These are phyloP conservation scores for Pythium aquatile DNA, from an alignment of 352 stramenopile genomes.

Conservation along the genomic window DNA sequence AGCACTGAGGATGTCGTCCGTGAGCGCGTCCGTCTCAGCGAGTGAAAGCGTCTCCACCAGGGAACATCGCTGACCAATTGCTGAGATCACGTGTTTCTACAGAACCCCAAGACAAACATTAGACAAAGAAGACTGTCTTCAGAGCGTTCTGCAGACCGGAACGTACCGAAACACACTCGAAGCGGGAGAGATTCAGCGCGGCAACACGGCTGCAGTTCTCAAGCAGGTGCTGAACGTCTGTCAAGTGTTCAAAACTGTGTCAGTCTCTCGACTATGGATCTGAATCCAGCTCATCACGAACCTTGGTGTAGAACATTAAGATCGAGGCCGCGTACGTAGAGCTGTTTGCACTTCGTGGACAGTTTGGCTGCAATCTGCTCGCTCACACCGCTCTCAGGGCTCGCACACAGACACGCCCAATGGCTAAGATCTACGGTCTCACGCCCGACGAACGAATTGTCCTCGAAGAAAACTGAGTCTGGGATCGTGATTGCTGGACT, in stretches of 20 bases:
- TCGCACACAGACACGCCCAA: constrained; percentile 45
- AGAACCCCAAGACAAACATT: neutral
- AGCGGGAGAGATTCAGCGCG: constrained; percentile 39
- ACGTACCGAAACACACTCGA: constrained; percentile 17
- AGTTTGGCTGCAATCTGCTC: constrained; percentile 47
- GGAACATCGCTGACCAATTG: constrained; percentile 16
- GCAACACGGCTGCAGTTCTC: constrained; percentile 37
- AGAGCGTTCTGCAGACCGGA: neutral
- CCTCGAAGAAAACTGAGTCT: constrained; percentile 51
- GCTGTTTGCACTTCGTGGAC: constrained; percentile 38
- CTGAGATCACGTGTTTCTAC: constrained; percentile 50
- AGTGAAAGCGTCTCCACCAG: constrained; percentile 39
- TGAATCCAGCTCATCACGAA: constrained; percentile 11
- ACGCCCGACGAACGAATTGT: constrained; percentile 47
- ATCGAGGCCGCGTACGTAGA: constrained; percentile 45
- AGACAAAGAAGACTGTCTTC: neutral
- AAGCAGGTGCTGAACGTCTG: constrained; percentile 42
- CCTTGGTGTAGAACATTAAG: constrained; percentile 30
- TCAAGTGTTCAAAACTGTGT: neutral
- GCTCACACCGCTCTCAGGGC: constrained; percentile 18
- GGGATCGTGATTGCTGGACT: constrained; percentile 28
- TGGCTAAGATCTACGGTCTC: constrained; percentile 45
- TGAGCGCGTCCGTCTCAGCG: constrained; percentile 45
- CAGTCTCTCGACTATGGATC: neutral
- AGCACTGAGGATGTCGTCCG: constrained; percentile 46